Percentiles rank a stretch among this genome's conserved stretches.
phyloP scores from a whole-genome alignment of 371 early-diverging fungal species.

The Saksenaea vasiformis region DNA sequence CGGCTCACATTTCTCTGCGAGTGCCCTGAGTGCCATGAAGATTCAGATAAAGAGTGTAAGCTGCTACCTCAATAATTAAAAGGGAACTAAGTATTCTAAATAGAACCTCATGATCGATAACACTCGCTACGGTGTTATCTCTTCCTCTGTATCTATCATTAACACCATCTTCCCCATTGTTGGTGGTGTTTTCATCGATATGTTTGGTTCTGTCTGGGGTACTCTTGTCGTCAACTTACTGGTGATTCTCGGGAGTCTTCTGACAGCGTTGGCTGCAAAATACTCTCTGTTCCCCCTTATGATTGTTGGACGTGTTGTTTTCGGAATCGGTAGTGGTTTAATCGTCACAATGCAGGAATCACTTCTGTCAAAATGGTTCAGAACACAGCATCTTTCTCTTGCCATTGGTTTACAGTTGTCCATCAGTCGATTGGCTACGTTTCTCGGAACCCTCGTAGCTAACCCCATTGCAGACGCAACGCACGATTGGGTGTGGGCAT shows the following conservation, averaged over 20 bases:
- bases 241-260: constrained; percentile 46
- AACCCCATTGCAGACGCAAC: constrained; percentile 43
- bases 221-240: constrained; percentile 42
- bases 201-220: constrained; percentile 56
- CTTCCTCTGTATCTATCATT: constrained; percentile 51
- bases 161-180: constrained; percentile 57
- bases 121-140: constrained; percentile 55
- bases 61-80: neutral
- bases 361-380: constrained; percentile 60
- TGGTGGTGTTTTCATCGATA: constrained; percentile 52
- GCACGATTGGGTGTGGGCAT: constrained; percentile 52
- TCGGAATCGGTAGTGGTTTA: constrained; percentile 57
- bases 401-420: constrained; percentile 56
- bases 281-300: constrained; percentile 38
- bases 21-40: constrained; percentile 48
- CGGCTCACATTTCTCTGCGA: constrained; percentile 42
- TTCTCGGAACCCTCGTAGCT: constrained; percentile 51
- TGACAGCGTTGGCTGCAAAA: constrained; percentile 50
- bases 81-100: neutral
- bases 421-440: constrained; percentile 51
- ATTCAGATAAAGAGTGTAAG: constrained; percentile 26
- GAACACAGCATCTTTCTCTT: constrained; percentile 37
- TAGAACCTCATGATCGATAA: constrained; percentile 45
- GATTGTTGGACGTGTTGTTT: constrained; percentile 54
- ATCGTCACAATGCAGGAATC: constrained; percentile 65